Conservation (phyloP, 495 filamentous ascomycete species). For the Xylaria acuta region DNA sequence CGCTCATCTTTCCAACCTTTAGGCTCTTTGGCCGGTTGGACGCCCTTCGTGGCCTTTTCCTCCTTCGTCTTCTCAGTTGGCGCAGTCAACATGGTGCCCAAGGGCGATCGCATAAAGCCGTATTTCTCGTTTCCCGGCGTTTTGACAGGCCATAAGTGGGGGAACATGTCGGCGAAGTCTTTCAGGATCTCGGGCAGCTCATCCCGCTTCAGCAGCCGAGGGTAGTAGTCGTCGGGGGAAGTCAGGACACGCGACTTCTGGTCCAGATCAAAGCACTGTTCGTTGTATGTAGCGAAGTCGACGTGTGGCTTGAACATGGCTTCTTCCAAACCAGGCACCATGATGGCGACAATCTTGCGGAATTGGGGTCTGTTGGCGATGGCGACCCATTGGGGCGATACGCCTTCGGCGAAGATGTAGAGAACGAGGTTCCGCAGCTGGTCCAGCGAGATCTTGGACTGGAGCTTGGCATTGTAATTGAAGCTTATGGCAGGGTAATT, state of each 20-base stretch:
- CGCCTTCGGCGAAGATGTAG: slow-evolving; percentile 88
- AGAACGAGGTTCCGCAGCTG: slow-evolving; percentile 82
- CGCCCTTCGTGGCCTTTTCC: slow-evolving; percentile 61
- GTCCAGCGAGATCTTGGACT: slow-evolving; percentile 73
- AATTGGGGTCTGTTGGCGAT: slow-evolving; percentile 77
- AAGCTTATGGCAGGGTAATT: slow-evolving; percentile 80
- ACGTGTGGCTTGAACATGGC: slow-evolving; percentile 83
- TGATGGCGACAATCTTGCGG: slow-evolving; percentile 84
- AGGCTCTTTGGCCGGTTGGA: slow-evolving; percentile 61
- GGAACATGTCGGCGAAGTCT: slow-evolving; percentile 81
- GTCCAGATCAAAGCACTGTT: slow-evolving; percentile 38
- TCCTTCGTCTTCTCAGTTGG: slow-evolving; percentile 68
- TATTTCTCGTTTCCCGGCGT: slow-evolving; percentile 84
- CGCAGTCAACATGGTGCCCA: slow-evolving; percentile 75
- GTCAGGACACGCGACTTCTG: slow-evolving; percentile 41
- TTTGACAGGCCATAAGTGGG: slow-evolving; percentile 85
- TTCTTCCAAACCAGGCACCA: slow-evolving; percentile 90
- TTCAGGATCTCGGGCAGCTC: slow-evolving; percentile 68
- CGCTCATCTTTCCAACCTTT: slow-evolving; percentile 69
- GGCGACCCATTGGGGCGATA: slow-evolving; percentile 84
- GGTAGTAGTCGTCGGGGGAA: slow-evolving; percentile 74
- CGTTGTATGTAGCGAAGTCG: slow-evolving; percentile 53
- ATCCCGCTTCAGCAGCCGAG: slow-evolving; percentile 65
- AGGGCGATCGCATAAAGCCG: slow-evolving; percentile 79
- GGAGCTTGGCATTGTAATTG: slow-evolving; percentile 68